Base-by-base conservation (phyloP, 139 green algal species). In the Bryopsis sp. region DNA sequence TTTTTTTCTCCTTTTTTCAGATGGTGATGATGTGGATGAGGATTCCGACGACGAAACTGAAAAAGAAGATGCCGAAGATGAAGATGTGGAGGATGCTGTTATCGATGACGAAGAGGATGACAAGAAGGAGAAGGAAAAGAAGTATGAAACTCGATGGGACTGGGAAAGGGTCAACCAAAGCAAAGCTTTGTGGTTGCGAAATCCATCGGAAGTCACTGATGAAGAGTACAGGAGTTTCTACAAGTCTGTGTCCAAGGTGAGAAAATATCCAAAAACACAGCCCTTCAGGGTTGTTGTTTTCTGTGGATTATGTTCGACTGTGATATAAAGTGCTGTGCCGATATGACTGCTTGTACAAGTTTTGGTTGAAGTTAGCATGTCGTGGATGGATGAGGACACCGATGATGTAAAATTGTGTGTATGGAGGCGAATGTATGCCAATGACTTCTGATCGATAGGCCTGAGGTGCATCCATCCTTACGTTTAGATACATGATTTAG, bases 161-260 rank as follows among this genome's bases (percentile, higher is more conserved):
- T 98, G 94, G 94, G 85, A 97, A 48, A 77, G 92, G 46, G 82
- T 98, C 24, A 99, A 99, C 71, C 89, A 96, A 70, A 82, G 84
- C 72, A 94, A 97, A 82, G 89, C 94, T 26, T 87, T 99, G 68
- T 99, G 94, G 94, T 81, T 99, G 70, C 85, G 94, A 47, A 82
- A 74, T 47, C 81, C 93, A 29, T 80, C 72, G 33, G 90, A 99
- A 15, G 83, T 99, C 2, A 80, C 72, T 0, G 76, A 90, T 2
- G 89, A 96, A 66, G 94, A 99, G 81, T 97, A 99, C 68, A 46
- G 84, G 60, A 93, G 94, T 72, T 99, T 99, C 81, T 99, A 95
- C 84, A 90, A 96, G 78, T 87, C 86, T 1, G 50, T 98, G 3
- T 74, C 79, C 65, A 96, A 97, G 86, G 84, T 88, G 47, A 22